Evolutionary conservation across 164 flowering plant species (phyloP), one percentile per base, ranked within the genome.

Genomic region (Liquidambar formosana): DNA sequence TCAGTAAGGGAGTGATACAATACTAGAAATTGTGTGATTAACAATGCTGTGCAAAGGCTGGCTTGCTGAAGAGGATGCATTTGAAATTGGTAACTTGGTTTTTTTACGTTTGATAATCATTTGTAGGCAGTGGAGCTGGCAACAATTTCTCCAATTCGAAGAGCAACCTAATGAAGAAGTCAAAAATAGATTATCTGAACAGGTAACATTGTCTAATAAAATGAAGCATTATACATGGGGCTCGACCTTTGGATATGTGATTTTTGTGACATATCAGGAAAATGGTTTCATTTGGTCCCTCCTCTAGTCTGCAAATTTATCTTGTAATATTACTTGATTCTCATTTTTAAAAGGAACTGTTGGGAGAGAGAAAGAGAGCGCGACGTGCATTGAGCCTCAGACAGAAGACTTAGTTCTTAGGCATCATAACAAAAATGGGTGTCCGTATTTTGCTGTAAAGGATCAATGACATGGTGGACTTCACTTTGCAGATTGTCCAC

Each of bases 101-200:
- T 23, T 61, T 52, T 67, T 68, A 62, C 41, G 45, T 65, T 71
- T 41, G 43, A 52, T 19, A 3, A 47, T 62, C 56, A 61, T 76
- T 70, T 66, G 61, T 71, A 89, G 92, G 87, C 23, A 74, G 72
- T 72, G 90, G 86, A 48, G 61, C 78, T 71, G 82, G 82, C 57
- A 72, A 64, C 76, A 80, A 64, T 53, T 57, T 82, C 57, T 77
- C 89, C 61, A 80, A 81, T 71, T 38, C 63, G 44, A 95, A 89
- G 80, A 83, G 93, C 79, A 88, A 79, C 73, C 69, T 95, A 74
- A 91, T 95, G 97, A 95, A 91, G 84, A 91, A 95, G 76, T 82
- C 97, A 60, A 95, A 78, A 76, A 41, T 83, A 61, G 97, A 92
- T 15, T 79, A 70, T 60, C 79, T 85, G 57, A 89, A 90, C 72